Conservation (phyloP, 129 eudicot species). For the Sambucus nigra region DNA sequence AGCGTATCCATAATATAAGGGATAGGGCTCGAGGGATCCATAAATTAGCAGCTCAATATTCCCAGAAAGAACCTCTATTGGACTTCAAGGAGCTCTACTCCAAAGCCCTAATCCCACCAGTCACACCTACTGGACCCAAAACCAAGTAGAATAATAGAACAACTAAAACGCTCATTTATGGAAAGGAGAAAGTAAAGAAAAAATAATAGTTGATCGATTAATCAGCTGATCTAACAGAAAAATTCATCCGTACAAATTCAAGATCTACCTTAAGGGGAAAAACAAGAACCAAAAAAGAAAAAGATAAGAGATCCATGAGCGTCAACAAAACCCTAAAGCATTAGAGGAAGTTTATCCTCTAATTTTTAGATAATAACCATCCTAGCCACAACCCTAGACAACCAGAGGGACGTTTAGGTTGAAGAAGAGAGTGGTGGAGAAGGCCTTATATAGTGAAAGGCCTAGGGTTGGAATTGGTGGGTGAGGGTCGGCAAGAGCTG, state of each 20-base stretch:
- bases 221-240: no score
- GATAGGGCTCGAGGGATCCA: constrained; percentile 40
- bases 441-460: constrained; percentile 6
- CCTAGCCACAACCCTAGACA: no score
- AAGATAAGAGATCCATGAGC: background rate
- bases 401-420: background rate
- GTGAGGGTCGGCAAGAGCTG: background rate
- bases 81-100: constrained; percentile 49
- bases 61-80: constrained; percentile 31
- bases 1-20: constrained; percentile 14
- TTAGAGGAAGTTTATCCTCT: background rate
- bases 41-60: constrained; percentile 36
- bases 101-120: constrained; percentile 9
- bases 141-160: background rate
- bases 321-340: background rate
- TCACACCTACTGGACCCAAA: background rate
- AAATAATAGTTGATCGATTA: no score
- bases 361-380: no score
- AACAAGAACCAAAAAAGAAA: no score
- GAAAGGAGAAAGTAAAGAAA: no score
- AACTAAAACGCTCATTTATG: no score
- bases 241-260: no score
- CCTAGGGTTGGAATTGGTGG: constrained; percentile 7
- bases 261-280: no score
- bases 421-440: constrained; percentile 1